phyloP scores from a whole-genome alignment of 257 asterid species.

The Paulownia fortunei region DNA sequence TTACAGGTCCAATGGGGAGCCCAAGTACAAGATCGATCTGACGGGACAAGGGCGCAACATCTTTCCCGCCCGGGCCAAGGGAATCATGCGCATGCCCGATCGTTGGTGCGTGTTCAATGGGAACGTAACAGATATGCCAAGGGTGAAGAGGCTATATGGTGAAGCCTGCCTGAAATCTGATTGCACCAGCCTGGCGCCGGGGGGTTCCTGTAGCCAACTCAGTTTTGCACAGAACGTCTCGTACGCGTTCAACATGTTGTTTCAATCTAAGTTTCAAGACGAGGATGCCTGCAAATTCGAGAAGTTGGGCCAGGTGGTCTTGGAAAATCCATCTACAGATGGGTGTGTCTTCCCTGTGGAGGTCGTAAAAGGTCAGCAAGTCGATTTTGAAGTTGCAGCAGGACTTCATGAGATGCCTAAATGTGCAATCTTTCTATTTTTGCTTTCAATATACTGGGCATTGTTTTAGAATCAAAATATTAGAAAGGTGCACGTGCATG shows the following conservation, averaged over 20 bases:
- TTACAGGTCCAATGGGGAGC: conserved; percentile 50
- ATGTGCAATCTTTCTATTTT: no score
- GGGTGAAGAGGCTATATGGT: background rate
- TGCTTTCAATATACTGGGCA: no score
- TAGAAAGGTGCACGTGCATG: no score
- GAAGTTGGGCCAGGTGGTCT: no score
- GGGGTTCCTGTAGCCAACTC: conserved; percentile 42
- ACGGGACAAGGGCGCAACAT: conserved; percentile 49
- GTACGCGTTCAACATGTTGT: conserved; percentile 53
- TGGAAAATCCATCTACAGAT: no score
- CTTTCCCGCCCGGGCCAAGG: conserved; percentile 36
- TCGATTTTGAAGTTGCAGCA: no score
- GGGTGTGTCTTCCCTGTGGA: no score
- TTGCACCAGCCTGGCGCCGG: conserved; percentile 36
- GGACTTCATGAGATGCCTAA: no score
- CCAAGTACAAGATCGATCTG: conserved; percentile 56
- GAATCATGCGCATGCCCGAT: conserved; percentile 47
- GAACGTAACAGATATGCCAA: background rate
- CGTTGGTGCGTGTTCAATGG: conserved; percentile 49
- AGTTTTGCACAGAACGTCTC: conserved; percentile 12
- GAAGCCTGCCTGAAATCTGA: conserved; percentile 27
- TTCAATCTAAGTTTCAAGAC: no score
- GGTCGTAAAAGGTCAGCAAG: no score
- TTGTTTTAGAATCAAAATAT: no score
- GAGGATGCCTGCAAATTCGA: no score